Evolutionary conservation across 2,329 filamentous ascomycete species (phyloP).

Genomic region (Trichoderma koningiopsis): DNA sequence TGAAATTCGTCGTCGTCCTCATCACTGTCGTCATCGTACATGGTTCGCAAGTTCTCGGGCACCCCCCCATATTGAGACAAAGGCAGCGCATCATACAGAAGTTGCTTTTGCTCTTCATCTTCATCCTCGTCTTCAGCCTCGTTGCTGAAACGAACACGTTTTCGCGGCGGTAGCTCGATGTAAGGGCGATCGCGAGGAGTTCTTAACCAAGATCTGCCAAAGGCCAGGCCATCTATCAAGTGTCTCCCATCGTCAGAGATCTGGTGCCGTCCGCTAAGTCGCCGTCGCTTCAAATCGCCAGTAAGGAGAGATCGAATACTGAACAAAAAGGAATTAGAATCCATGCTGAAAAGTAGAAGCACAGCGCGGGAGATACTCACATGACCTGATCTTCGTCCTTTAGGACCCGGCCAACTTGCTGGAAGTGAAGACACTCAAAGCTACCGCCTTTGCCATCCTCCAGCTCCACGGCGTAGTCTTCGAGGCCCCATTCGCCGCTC

Average conservation of each 20-base stretch:
- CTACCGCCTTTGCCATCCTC: slow-evolving; percentile 54
- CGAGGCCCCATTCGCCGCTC: slow-evolving; percentile 77
- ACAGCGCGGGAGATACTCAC: slow-evolving; percentile 52
- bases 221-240: slow-evolving; percentile 82
- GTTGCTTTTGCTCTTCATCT: slow-evolving; percentile 40
- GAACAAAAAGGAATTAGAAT: neutral
- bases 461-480: slow-evolving; percentile 86
- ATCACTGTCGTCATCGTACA: slow-evolving; percentile 36
- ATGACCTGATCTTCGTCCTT: slow-evolving; percentile 83
- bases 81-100: slow-evolving; percentile 1
- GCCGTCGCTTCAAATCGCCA: slow-evolving; percentile 72
- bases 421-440: slow-evolving; percentile 89
- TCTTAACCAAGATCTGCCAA: slow-evolving; percentile 72
- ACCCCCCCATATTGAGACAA: neutral
- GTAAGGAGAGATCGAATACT: slow-evolving; percentile 79
- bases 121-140: slow-evolving; percentile 44
- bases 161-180: slow-evolving; percentile 72
- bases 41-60: neutral
- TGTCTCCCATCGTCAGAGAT: slow-evolving; percentile 78
- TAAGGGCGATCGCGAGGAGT: slow-evolving; percentile 62
- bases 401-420: slow-evolving; percentile 67
- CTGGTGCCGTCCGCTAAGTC: slow-evolving; percentile 76
- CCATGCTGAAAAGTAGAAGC: neutral
- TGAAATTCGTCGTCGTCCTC: slow-evolving; percentile 26
- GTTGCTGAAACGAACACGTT: slow-evolving; percentile 59